Evolutionary conservation across 2,329 filamentous ascomycete species (phyloP).

Genomic region (Claviceps capensis): DNA sequence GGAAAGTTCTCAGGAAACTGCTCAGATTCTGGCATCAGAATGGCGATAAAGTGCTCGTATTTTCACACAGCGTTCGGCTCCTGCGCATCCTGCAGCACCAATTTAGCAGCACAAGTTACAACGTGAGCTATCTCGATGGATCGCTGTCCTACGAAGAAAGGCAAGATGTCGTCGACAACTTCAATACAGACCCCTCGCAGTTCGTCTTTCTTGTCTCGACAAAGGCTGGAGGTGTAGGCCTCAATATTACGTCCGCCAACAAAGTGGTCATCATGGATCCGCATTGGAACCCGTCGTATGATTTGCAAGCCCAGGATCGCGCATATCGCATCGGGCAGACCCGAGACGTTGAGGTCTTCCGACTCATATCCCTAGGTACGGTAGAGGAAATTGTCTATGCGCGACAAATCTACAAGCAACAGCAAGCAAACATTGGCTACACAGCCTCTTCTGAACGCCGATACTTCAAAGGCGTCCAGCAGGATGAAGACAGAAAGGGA

Average conservation of each 20-base stretch:
- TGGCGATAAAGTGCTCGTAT: constrained; percentile 89
- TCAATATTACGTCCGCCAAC: constrained; percentile 96
- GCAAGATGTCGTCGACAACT: constrained; percentile 70
- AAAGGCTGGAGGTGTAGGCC: constrained; percentile 78
- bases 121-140: constrained; percentile 81
- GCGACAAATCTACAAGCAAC: constrained; percentile 95
- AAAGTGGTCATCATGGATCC: constrained; percentile 96
- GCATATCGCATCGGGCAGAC: constrained; percentile 92
- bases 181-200: constrained; percentile 74
- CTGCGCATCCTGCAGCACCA: constrained; percentile 73
- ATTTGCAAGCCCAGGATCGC: constrained; percentile 89
- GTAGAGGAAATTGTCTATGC: constrained; percentile 97
- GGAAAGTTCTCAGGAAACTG: constrained; percentile 78
- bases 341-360: constrained; percentile 88
- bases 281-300: constrained; percentile 93
- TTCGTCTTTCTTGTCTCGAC: constrained; percentile 97
- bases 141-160: constrained; percentile 72
- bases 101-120: constrained; percentile 81
- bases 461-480: constrained; percentile 91
- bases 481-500: constrained; percentile 67
- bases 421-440: constrained; percentile 96
- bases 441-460: constrained; percentile 81
- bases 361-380: constrained; percentile 78
- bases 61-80: constrained; percentile 81
- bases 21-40: constrained; percentile 81